These are phyloP conservation scores for Sporothrix euskadiensis DNA, from an alignment of 2,329 filamentous ascomycete genomes.

Conservation along the genomic window DNA sequence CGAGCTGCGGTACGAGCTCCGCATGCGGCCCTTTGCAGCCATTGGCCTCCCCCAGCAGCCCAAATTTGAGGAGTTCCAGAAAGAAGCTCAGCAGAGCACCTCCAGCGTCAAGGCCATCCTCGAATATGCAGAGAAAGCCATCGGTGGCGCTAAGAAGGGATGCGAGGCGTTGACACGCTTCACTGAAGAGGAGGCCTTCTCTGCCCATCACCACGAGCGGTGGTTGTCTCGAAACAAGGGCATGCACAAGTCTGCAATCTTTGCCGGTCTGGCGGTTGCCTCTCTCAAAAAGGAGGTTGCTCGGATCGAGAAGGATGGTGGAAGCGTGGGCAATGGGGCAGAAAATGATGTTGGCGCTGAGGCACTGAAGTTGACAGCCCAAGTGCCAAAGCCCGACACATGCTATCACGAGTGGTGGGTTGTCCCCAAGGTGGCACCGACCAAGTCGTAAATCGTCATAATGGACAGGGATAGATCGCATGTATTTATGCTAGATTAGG, in stretches of 20 bases:
- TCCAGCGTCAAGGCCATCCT: slow-evolving; percentile 46
- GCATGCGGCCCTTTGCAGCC: slow-evolving; percentile 78
- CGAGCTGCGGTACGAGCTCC: slow-evolving; percentile 72
- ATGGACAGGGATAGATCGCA: neutral
- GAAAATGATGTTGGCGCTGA: slow-evolving; percentile 1
- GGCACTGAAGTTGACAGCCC: slow-evolving; percentile 48
- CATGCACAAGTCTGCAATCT: slow-evolving; percentile 69
- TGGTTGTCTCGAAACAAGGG: slow-evolving; percentile 63
- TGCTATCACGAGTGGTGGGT: slow-evolving; percentile 67
- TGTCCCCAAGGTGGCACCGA: slow-evolving; percentile 51
- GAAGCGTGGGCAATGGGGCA: slow-evolving; percentile 27
- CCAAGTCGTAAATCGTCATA: neutral
- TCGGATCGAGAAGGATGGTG: slow-evolving; percentile 34
- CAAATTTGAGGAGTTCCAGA: slow-evolving; percentile 60
- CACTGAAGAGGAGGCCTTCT: slow-evolving; percentile 53
- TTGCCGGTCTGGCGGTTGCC: slow-evolving; percentile 64
- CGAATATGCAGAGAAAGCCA: slow-evolving; percentile 48
- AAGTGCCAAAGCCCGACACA: slow-evolving; percentile 55
- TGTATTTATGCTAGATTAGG: neutral
- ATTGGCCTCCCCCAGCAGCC: slow-evolving; percentile 69
- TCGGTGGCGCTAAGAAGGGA: slow-evolving; percentile 53
- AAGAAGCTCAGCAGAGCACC: slow-evolving; percentile 46
- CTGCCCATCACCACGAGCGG: slow-evolving; percentile 52
- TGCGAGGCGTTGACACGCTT: slow-evolving; percentile 59
- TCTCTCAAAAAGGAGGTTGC: slow-evolving; percentile 59